phyloP scores from a whole-genome alignment of 805 yeast genomes.

The Ogataea angusta region DNA sequence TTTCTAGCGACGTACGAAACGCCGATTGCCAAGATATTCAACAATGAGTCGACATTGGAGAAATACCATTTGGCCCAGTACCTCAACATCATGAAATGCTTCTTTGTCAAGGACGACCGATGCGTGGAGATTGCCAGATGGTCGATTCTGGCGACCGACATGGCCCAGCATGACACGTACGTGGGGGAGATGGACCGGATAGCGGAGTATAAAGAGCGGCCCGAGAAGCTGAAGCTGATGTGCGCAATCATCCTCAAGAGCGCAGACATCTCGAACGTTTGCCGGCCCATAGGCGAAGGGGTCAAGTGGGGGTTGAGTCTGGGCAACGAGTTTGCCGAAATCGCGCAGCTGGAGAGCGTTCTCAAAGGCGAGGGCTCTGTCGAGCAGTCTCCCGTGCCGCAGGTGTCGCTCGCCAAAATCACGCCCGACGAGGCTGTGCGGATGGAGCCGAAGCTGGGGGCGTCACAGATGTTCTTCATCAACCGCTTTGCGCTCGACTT shows the following conservation, averaged over 20 bases:
- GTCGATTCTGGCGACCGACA: constrained; percentile 78
- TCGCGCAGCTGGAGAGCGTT: constrained; percentile 47
- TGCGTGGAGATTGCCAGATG: constrained; percentile 9
- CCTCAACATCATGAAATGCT: constrained; percentile 34
- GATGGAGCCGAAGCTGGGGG: constrained; percentile 49
- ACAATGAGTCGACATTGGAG: constrained; percentile 72
- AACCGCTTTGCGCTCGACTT: constrained; percentile 75
- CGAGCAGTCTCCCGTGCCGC: not conserved
- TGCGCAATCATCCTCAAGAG: constrained; percentile 78
- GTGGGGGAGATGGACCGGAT: constrained; percentile 48
- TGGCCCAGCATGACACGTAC: constrained; percentile 83
- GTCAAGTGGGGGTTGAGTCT: constrained; percentile 86
- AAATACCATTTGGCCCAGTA: constrained; percentile 75
- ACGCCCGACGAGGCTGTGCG: constrained; percentile 41
- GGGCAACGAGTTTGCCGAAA: constrained; percentile 72
- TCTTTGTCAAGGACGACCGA: constrained; percentile 8
- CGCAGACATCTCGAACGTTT: constrained; percentile 93
- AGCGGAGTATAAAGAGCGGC: constrained; percentile 21
- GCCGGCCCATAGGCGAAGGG: constrained; percentile 72
- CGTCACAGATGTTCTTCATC: constrained; percentile 81
- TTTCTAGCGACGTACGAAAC: constrained; percentile 57
- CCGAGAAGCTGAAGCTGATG: constrained; percentile 39
- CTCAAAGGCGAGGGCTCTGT: constrained; percentile 11
- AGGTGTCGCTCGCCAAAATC: constrained; percentile 25
- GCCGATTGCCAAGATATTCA: constrained; percentile 60